Evolutionary conservation across 805 yeast species (phyloP), one percentile per base, ranked within the genome.

Genomic region (Candida boidinii): DNA sequence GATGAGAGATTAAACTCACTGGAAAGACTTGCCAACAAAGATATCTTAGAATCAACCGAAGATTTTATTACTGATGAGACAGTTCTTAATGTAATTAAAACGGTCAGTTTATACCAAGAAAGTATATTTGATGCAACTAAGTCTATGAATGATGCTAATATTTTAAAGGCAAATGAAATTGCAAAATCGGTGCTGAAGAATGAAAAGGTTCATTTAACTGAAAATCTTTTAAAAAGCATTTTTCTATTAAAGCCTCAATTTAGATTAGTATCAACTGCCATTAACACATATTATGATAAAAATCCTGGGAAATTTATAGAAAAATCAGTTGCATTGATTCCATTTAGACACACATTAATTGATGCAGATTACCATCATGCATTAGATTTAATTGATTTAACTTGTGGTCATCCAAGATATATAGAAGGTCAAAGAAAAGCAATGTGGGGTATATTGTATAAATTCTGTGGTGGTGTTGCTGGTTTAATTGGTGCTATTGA

Each of bases 311-410:
- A 14, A 1, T 36, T 30, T 23, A 60, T 75, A 8, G 59, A 57
- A 8, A 53, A 55, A 30, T 49, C 54, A 1, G 47, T 56, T 1
- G 75, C 79, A 4, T 61, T 77, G 59, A 67, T 80, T n/a, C 82
- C 87, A 4, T 70, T 81, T 39, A 52, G 88, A 14, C 52, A 65
- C 26, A 62, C 76, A n/a, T 50, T 80, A 2, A 76, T 64, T 54
- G 63, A 71, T 39, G 80, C 74, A 2, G 74, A 79, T 30, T 62
- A 77, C 37, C 61, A 64, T 18, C 60, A 62, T 26, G 84, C 87
- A 0, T 52, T 79, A 25, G 62, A 63, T 29, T 52, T 79, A 28
- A 62, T 83, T 16, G 83, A 79, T 39, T 47, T 66, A 29, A 76
- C 92, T 0, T 68, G 75, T 2, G 86, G 77, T 2, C 69, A 73